Conservation (phyloP, 257 asterid species). For the Solanum pinnatisectum region DNA sequence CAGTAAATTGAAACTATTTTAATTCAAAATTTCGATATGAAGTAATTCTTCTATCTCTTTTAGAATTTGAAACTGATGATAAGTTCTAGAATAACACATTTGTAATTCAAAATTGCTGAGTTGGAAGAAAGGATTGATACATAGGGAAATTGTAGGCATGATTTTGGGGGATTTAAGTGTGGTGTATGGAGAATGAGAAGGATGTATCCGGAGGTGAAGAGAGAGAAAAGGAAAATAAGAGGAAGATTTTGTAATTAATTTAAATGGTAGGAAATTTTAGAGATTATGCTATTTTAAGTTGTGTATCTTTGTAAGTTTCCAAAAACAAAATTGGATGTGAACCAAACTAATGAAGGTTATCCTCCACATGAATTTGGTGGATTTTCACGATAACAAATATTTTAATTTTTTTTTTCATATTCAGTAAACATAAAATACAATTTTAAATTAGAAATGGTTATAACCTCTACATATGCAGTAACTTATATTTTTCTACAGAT, state of each 20-base stretch:
- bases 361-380: neutral
- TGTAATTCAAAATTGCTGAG: neutral
- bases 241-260: no score
- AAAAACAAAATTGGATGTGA: neutral
- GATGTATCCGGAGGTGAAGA: neutral
- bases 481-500: no score
- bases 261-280: no score
- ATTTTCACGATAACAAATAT: no score
- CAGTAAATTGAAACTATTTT: no score
- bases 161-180: neutral
- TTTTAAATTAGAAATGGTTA: no score
- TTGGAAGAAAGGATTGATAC: neutral
- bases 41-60: no score
- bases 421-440: no score
- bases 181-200: neutral
- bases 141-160: neutral
- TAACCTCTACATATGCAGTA: no score
- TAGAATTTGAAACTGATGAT: neutral
- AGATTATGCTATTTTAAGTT: neutral
- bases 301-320: neutral
- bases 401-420: no score
- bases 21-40: neutral
- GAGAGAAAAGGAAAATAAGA: neutral
- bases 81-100: neutral
- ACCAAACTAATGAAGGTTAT: neutral